Conservation (phyloP, 352 stramenopile genomes). For the Chrysophaeum taylorii region DNA sequence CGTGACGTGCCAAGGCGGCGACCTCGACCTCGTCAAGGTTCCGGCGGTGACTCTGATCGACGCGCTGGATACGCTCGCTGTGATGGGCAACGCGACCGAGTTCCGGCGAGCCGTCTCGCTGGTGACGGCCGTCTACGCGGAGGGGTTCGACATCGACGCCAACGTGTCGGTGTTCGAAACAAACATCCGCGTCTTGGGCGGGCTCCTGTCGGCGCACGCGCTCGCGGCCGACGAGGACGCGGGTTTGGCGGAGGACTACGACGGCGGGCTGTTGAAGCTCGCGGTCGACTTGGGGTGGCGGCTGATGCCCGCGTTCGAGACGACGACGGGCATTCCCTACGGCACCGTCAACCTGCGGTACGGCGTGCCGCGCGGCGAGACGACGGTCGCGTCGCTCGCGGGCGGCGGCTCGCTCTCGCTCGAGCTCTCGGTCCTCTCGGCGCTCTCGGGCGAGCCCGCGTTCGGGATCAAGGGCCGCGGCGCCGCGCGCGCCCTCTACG, state of each 20-base stretch:
- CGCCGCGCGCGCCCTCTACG: conserved; percentile 62
- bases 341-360: conserved; percentile 86
- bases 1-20: conserved; percentile 37
- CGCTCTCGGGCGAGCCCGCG: conserved; percentile 51
- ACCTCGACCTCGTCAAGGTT: conserved; percentile 50
- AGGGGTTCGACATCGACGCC: conserved; percentile 63
- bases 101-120: conserved; percentile 54
- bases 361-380: conserved; percentile 79
- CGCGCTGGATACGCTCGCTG: conserved; percentile 55
- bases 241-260: conserved; percentile 54
- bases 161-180: conserved; percentile 92
- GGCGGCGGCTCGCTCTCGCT: conserved; percentile 87
- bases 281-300: conserved; percentile 83
- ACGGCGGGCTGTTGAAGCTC: conserved; percentile 79
- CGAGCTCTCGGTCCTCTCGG: conserved; percentile 88
- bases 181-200: conserved; percentile 90
- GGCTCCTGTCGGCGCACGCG: conserved; percentile 81
- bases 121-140: conserved; percentile 30
- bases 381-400: conserved; percentile 82
- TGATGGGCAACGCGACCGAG: conserved; percentile 61
- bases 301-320: conserved; percentile 91
- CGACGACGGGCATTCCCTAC: conserved; percentile 81
- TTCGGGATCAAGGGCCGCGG: conserved; percentile 52
- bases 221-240: conserved; percentile 44
- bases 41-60: conserved; percentile 63